These are phyloP conservation scores for Porcisia deanei DNA, from an alignment of 208 protist species.

Conservation along the genomic window DNA sequence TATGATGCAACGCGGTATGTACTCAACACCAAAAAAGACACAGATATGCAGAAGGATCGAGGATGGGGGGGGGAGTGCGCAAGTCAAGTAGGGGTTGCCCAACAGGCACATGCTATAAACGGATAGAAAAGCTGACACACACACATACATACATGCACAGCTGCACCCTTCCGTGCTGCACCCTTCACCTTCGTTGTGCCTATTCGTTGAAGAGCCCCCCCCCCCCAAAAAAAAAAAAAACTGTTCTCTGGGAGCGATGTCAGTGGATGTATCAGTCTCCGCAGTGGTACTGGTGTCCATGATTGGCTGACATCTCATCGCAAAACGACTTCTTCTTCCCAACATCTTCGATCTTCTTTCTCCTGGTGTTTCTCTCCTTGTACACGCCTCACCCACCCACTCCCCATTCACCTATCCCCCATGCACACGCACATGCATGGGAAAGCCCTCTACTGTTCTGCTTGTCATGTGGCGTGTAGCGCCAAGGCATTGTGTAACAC, in stretches of 20 bases:
- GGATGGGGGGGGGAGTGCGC: not conserved
- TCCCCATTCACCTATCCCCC: not conserved
- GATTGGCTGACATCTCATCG: not conserved
- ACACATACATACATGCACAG: not conserved
- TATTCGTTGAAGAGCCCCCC: not conserved
- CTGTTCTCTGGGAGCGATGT: not conserved
- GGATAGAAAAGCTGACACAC: not conserved
- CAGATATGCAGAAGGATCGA: not conserved
- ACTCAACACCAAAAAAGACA: not conserved
- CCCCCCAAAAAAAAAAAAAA: not conserved
- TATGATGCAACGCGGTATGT: not conserved
- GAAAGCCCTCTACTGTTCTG: not conserved
- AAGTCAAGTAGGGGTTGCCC: not conserved
- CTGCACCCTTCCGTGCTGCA: no score
- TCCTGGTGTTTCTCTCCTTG: not conserved
- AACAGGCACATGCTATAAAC: not conserved
- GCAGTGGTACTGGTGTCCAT: not conserved
- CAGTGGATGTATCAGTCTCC: no score
- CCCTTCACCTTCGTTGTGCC: not conserved
- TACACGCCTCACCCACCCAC: not conserved
- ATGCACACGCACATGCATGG: not conserved
- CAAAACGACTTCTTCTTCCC: not conserved
- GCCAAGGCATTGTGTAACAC: not conserved
- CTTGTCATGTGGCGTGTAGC: conserved; percentile 4
- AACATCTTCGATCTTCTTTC: not conserved